Percentiles rank a stretch among this genome's conserved stretches.
Conservation (phyloP, 2,329 filamentous ascomycete genomes). For the Beauveria rudraprayagi region DNA sequence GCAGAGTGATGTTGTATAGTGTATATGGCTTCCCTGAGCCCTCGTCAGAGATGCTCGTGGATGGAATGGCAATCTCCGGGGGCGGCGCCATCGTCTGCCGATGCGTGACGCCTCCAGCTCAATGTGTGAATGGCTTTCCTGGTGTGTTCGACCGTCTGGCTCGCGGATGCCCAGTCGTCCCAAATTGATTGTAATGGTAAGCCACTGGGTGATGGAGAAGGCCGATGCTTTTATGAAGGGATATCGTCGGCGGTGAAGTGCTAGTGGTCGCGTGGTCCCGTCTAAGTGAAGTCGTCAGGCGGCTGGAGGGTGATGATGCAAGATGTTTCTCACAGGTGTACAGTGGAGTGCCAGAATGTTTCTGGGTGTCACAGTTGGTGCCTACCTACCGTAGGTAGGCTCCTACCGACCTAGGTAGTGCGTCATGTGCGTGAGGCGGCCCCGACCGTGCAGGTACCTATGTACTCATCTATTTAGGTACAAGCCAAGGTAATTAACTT, state of each 20-base stretch:
- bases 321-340: conserved; percentile 1
- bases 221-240: background rate
- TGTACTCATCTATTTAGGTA: too few relatives aligned
- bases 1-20: conserved; percentile 69
- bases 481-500: too few relatives aligned
- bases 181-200: background rate
- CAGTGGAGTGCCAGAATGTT: background rate
- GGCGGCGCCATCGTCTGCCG: conserved; percentile 49
- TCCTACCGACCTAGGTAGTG: background rate
- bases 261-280: conserved; percentile 8
- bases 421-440: too few relatives aligned
- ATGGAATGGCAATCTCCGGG: conserved; percentile 59
- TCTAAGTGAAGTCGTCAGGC: conserved; percentile 10
- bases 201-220: background rate
- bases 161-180: background rate
- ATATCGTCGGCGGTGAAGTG: background rate
- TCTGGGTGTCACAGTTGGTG: background rate
- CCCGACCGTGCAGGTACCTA: too few relatives aligned
- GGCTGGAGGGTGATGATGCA: conserved; percentile 8
- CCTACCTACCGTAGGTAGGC: background rate
- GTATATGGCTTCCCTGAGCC: conserved; percentile 58
- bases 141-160: background rate
- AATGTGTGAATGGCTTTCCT: background rate
- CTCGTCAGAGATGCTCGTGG: conserved; percentile 50
- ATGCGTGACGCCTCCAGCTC: background rate